These are phyloP conservation scores for Kwoniella dejecticola DNA, from an alignment of 768 basidiomycete species.

Conservation along the genomic window DNA sequence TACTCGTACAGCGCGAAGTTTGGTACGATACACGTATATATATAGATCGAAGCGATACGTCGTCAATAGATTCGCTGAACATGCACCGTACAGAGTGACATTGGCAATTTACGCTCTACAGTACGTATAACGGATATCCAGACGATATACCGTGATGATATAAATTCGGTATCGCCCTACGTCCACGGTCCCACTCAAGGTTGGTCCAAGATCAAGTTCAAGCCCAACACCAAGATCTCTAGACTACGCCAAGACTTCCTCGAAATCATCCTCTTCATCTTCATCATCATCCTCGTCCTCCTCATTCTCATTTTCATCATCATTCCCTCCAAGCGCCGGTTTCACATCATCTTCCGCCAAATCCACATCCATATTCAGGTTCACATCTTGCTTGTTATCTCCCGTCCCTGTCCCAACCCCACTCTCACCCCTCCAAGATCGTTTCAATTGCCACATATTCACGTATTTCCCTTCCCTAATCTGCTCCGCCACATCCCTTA, in stretches of 20 bases:
- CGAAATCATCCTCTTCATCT: slow-evolving; percentile 18
- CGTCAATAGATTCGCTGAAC: too few species aligned
- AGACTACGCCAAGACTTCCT: slow-evolving; percentile 8
- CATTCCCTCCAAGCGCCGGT: background rate
- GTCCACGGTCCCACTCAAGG: too few species aligned
- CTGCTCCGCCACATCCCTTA: slow-evolving; percentile 41
- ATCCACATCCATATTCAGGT: background rate
- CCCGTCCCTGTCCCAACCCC: background rate
- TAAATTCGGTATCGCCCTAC: too few species aligned
- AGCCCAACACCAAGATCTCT: background rate
- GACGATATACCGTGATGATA: too few species aligned
- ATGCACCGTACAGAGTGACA: too few species aligned
- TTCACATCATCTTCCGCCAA: background rate
- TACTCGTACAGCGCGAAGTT: too few species aligned
- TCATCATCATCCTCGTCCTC: slow-evolving; percentile 8
- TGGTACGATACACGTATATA: too few species aligned
- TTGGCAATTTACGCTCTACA: too few species aligned
- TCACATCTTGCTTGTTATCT: background rate
- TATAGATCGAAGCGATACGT: too few species aligned
- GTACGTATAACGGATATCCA: too few species aligned
- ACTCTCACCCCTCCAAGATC: slow-evolving; percentile 17
- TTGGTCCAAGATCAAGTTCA: background rate
- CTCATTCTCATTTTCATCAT: background rate
- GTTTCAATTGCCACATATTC: slow-evolving; percentile 42
- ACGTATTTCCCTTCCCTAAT: slow-evolving; percentile 38